Evolutionary conservation across 495 filamentous ascomycete species (phyloP), one percentile per base, ranked within the genome.

Genomic region (Trichoderma parareesei): DNA sequence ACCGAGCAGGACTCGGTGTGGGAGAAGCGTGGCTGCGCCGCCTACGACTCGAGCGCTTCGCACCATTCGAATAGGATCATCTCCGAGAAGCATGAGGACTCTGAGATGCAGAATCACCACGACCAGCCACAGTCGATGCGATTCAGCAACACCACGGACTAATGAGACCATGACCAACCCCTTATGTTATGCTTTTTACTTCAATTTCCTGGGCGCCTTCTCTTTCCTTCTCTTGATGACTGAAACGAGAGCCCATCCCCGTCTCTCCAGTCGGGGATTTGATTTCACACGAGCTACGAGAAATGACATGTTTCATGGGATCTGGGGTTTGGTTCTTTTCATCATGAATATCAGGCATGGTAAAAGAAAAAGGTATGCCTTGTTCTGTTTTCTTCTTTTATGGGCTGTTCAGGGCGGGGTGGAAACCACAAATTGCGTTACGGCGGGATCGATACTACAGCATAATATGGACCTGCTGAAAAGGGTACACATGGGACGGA

Each of bases 71-170:
- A 41, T 9, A 37, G 35, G 7, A 18, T 62, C 18, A 9, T 41
- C 18, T 63, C 60, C 60, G 64, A 43, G 38, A 63, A 48, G 13
- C 64, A 65, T 44, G 64, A 59, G 40, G 55, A 20, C 16, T 61
- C 60, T 40, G 57, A 18, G 20, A 65, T 61, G 18, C 40, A 46
- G 13, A 20, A 61, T 41, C 27, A 42, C 38, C 35, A 62, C 62
- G 59, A 49, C 38, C 59, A 43, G 20, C 38, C 57, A 18, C 40
- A 65, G 3, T 20, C 53, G 27, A 57, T 57, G 20, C 53, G 27
- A 33, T 57, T 57, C 53, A 57, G 9, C 11, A 53, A 65, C 63
- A 38, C 48, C 33, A 35, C 38, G 38, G 37, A 59, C 49, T 65
- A 59, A 61, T 40, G 42, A 53, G 11, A 55, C 38, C 59, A 59